phyloP scores from a whole-genome alignment of 768 basidiomycete genomes.

The Hericium alpestre region DNA sequence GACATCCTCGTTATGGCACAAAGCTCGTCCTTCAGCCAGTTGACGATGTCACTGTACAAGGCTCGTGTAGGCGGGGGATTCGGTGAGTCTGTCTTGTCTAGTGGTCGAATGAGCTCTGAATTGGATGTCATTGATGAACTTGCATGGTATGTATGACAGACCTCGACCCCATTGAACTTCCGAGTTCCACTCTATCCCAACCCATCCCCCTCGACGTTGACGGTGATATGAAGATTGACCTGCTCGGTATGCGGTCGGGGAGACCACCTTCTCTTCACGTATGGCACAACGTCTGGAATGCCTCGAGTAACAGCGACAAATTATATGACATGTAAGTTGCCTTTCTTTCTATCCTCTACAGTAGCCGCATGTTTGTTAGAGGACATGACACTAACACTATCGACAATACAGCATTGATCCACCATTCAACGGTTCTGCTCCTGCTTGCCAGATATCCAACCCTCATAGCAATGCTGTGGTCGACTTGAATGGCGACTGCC shows the following conservation, averaged over 20 bases:
- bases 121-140: not conserved
- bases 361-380: not conserved
- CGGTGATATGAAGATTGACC: constrained; percentile 82
- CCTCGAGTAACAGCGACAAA: constrained; percentile 36
- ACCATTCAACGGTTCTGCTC: constrained; percentile 36
- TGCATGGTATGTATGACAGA: constrained; percentile 12
- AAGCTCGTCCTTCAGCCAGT: constrained; percentile 32
- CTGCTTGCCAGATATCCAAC: constrained; percentile 66
- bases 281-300: constrained; percentile 78
- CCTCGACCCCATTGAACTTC: constrained; percentile 34
- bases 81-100: constrained; percentile 30
- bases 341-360: not conserved
- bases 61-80: constrained; percentile 56
- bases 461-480: constrained; percentile 94
- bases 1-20: constrained; percentile 85
- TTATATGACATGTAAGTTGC: constrained; percentile 54
- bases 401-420: constrained; percentile 28
- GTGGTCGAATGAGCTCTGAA: not conserved
- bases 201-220: constrained; percentile 81
- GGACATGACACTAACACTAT: too few relatives aligned
- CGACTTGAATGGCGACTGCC: constrained; percentile 91
- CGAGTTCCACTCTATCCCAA: constrained; percentile 61
- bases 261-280: constrained; percentile 38
- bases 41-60: constrained; percentile 64
- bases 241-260: constrained; percentile 50